Evolutionary conservation across 2,329 filamentous ascomycete species (phyloP).

Genomic region (Phaeophleospora eucalypticola): DNA sequence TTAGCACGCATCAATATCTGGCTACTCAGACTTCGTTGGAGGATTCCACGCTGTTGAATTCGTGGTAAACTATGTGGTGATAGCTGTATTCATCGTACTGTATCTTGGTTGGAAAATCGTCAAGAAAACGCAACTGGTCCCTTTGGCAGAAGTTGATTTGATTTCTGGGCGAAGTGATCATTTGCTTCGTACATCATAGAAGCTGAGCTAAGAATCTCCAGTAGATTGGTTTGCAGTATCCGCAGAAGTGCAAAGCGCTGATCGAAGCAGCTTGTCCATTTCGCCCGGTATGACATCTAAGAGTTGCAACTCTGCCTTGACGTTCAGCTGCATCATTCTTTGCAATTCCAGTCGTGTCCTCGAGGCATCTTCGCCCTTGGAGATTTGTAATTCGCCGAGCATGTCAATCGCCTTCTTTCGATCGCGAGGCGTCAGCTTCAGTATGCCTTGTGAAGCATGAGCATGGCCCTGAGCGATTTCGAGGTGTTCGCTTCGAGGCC

Average conservation of each 20-base stretch:
- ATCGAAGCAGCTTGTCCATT: conserved; percentile 22
- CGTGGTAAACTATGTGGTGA: conserved; percentile 61
- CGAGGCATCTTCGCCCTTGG: no score
- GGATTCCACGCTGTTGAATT: conserved; percentile 42
- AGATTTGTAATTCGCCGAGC: no score
- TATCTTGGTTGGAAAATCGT: conserved; percentile 58
- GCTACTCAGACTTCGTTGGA: conserved; percentile 38
- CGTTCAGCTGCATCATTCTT: conserved; percentile 66
- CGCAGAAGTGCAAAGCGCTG: background rate
- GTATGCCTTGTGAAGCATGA: conserved; percentile 39
- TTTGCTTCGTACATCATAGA: background rate
- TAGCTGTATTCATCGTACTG: conserved; percentile 60
- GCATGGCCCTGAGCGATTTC: conserved; percentile 13
- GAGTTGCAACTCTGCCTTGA: conserved; percentile 72
- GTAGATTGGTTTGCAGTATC: no score
- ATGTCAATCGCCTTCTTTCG: conserved; percentile 54
- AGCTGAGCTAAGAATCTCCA: background rate
- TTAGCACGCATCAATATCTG: no score
- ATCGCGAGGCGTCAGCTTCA: conserved; percentile 54
- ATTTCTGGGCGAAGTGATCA: conserved; percentile 4
- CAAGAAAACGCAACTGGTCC: conserved; percentile 36
- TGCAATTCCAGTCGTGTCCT: no score
- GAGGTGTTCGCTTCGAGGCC: conserved; percentile 45
- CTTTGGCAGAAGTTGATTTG: conserved; percentile 40
- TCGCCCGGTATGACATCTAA: conserved; percentile 27